phyloP scores from a whole-genome alignment of 768 basidiomycete genomes.

The Ephemerocybe angulata region DNA sequence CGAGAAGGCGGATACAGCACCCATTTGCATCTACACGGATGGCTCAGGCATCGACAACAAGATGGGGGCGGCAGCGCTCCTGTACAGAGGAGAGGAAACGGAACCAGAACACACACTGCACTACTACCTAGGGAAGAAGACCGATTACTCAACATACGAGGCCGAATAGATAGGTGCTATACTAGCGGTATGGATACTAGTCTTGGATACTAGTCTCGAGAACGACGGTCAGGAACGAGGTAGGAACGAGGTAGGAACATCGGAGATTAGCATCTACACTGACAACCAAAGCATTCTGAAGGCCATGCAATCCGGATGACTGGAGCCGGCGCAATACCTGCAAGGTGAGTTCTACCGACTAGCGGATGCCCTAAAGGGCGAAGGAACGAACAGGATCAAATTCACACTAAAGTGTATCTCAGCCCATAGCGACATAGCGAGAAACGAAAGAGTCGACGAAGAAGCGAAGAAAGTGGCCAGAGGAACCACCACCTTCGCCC shows the following conservation, averaged over 20 bases:
- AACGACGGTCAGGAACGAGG: neutral
- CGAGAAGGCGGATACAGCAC: slow-evolving; percentile 2
- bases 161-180: slow-evolving; percentile 18
- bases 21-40: slow-evolving; percentile 17
- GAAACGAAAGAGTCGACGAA: slow-evolving; percentile 18
- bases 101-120: slow-evolving; percentile 3
- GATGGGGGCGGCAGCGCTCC: slow-evolving; percentile 21
- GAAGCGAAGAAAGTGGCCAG: slow-evolving; percentile 23
- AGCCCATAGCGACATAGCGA: slow-evolving; percentile 18
- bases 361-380: neutral
- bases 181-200: slow-evolving; percentile 17
- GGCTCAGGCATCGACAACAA: slow-evolving; percentile 16
- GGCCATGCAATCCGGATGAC: neutral
- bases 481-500: neutral
- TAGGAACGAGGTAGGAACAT: too few relatives aligned
- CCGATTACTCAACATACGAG: slow-evolving; percentile 17
- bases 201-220: too few relatives aligned
- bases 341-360: neutral
- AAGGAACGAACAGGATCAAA: neutral
- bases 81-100: neutral
- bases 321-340: neutral
- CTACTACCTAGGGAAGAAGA: slow-evolving; percentile 13
- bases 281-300: slow-evolving; percentile 16
- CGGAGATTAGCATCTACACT: slow-evolving; percentile 3
- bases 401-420: slow-evolving; percentile 22